Evolutionary conservation across 2,329 filamentous ascomycete species (phyloP).

Genomic region (Talaromyces amestolkiae): DNA sequence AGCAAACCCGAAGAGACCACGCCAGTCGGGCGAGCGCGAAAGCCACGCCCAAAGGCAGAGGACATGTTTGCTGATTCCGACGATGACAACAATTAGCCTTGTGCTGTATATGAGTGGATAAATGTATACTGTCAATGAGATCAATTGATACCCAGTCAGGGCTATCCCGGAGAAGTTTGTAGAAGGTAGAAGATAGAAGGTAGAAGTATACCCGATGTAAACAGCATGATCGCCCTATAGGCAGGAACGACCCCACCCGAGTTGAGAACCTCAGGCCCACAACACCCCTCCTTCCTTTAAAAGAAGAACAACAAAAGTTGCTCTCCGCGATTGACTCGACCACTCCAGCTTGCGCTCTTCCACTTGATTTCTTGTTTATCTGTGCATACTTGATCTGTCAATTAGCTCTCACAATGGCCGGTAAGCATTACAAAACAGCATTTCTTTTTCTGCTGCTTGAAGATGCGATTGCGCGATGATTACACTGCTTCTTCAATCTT

Average conservation of each 20-base stretch:
- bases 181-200: not conserved
- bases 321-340: not conserved
- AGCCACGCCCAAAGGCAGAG: slow-evolving; percentile 69
- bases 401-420: slow-evolving; percentile 13
- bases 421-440: not conserved
- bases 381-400: not conserved
- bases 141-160: not conserved
- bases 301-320: slow-evolving; percentile 8
- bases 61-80: slow-evolving; percentile 81
- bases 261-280: slow-evolving; percentile 14
- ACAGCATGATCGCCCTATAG: not conserved
- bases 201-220: not conserved
- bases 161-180: not conserved
- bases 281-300: slow-evolving; percentile 15
- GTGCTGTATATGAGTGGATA: not conserved
- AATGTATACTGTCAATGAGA: not conserved
- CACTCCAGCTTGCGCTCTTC: not conserved
- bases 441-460: not conserved
- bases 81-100: slow-evolving; percentile 48
- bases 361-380: not conserved
- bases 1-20: slow-evolving; percentile 8
- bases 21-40: slow-evolving; percentile 33
- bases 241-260: slow-evolving; percentile 7
- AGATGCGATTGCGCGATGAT: not conserved
- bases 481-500: not conserved